Base-by-base conservation (phyloP, 2,329 filamentous ascomycete genomes). In the Phaeosphaeria sp. region DNA sequence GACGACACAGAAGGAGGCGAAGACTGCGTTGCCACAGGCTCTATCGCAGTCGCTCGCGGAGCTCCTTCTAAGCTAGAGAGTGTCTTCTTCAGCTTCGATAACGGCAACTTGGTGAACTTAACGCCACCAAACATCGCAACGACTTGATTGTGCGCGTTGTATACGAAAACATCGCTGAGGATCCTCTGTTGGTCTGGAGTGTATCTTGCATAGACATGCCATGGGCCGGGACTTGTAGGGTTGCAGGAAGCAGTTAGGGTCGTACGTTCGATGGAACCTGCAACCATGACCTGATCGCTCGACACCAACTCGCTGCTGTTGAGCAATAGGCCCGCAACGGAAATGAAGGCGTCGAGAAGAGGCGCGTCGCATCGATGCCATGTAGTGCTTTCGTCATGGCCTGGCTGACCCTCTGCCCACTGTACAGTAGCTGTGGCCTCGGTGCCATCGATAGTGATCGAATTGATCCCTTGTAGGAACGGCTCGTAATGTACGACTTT, bases 291-390 rank as follows among this genome's bases (percentile, higher is more conserved):
- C 21, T 67, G 56, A 13, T 54, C 30, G 30, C 59, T 18, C 33
- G 50, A 25, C 27, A 43, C 17, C 54, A 56, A 43, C 18, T 61
- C 56, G 22, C 64, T 64, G 46, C 55, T 67, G 27, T 67, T 67
- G 36, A 67, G 60, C 13, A 66, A 54, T 17, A 67, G 49, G 10
- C 65, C 65, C 7, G 58, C 58, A 2, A 65, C 63, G n/a, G 60
- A 56, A 17, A 66, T 66, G 33, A 67, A 67, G 11, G 52, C 49
- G 42, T 67, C 65, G 20, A 67, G 50, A 20, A 57, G 52, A 2
- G 63, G 57, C n/a, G 65, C 58, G 25, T 65, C 65, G 33, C 58
- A 67, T 21, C 43, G 36, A 11, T 50, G 30, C 6, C 20, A 50
- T 2, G 52, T 60, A 6, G 61, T 47, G 33, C 61, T 66, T 36